A percentile compares a stretch with the other conserved stretches of the same genome.
Conservation (phyloP, 148 eudicot species). For the Rhododendron kiyosumense region DNA sequence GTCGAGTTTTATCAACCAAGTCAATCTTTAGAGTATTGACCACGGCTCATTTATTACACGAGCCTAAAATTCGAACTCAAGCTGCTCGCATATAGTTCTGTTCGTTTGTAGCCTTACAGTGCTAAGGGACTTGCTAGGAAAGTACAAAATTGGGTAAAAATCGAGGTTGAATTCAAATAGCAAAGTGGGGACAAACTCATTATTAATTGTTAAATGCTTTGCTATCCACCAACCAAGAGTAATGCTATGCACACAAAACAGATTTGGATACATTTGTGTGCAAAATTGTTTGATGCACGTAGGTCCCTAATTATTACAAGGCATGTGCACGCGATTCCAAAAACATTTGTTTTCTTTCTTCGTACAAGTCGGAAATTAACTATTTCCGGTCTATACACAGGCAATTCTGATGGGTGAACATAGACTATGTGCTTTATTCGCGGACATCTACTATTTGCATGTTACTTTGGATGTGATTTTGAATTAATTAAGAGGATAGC, state of each 20-base stretch:
- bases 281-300: background rate
- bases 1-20: no score
- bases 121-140: background rate
- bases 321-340: background rate
- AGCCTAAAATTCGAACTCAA: background rate
- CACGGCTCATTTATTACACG: background rate
- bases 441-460: background rate
- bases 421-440: background rate
- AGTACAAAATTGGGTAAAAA: no score
- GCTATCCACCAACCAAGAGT: background rate
- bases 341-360: background rate
- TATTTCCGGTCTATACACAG: background rate
- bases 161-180: background rate
- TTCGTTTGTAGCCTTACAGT: background rate
- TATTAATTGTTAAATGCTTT: background rate
- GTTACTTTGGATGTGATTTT: background rate
- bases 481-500: background rate
- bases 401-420: background rate
- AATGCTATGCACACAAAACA: background rate
- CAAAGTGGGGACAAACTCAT: background rate
- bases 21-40: no score
- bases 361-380: background rate
- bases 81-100: background rate
- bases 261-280: background rate
- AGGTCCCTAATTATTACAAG: background rate